Percentiles rank a stretch among this genome's conserved stretches.
Evolutionary conservation across 2,329 filamentous ascomycete genomes (phyloP).

Genomic region (Fonsecaea erecta): DNA sequence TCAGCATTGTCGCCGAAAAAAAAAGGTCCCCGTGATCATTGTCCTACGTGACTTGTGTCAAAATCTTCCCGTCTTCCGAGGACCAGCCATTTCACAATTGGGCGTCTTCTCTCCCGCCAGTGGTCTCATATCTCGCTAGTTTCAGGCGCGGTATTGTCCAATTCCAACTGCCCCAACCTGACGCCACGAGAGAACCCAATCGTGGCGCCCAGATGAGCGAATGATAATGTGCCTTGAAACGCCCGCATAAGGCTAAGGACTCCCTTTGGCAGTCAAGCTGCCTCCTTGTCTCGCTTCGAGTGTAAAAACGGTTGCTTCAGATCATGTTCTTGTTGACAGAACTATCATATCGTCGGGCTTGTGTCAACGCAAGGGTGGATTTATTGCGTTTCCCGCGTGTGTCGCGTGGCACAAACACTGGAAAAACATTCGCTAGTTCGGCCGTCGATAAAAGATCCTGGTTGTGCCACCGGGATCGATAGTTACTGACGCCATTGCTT

Average conservation of each 20-base stretch:
- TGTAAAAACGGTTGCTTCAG: background rate
- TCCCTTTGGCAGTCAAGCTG: background rate
- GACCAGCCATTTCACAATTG: conserved; percentile 6
- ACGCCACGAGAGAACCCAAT: conserved; percentile 28
- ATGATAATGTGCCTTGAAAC: conserved; percentile 28
- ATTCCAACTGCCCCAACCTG: conserved; percentile 7
- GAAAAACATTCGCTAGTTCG: background rate
- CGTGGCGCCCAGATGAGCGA: conserved; percentile 17
- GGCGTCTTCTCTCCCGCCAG: background rate
- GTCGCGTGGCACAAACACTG: background rate
- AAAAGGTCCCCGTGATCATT: conserved; percentile 7
- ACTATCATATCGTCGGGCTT: background rate
- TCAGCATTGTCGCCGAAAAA: background rate
- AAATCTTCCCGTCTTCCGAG: background rate
- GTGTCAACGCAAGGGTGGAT: background rate
- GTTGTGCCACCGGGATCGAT: background rate
- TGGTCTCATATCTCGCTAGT: conserved; percentile 32
- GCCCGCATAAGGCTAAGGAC: conserved; percentile 11
- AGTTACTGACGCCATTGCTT: background rate
- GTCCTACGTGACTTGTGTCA: conserved; percentile 2
- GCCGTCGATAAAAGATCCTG: background rate
- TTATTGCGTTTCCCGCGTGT: background rate
- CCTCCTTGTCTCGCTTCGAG: conserved; percentile 10
- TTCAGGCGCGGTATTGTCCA: conserved; percentile 16
- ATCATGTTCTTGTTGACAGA: background rate